Percentiles rank a stretch among this genome's conserved stretches.
These are phyloP conservation scores for Durio zibethinus DNA, from an alignment of 345 rosid genomes.

Conservation along the genomic window DNA sequence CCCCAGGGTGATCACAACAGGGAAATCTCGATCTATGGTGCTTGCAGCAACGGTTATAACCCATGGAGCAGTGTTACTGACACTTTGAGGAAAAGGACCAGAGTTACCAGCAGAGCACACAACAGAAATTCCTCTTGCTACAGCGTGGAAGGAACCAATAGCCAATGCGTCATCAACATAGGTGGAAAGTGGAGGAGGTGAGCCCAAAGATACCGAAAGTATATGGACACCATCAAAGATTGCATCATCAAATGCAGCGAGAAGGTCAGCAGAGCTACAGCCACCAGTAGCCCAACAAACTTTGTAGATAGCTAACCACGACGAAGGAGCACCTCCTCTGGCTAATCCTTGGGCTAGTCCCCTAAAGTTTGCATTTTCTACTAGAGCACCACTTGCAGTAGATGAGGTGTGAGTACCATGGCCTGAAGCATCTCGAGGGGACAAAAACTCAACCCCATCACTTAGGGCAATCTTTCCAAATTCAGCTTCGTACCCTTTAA, in stretches of 20 bases:
- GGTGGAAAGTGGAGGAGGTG: conserved; percentile 26
- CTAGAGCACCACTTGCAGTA: conserved; percentile 42
- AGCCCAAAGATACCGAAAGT: conserved; percentile 40
- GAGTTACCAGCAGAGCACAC: conserved; percentile 62
- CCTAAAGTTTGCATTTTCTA: conserved; percentile 36
- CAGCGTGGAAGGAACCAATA: conserved; percentile 56
- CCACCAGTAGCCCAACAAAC: conserved; percentile 42
- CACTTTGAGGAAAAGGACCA: conserved; percentile 44
- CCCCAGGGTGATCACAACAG: conserved; percentile 49
- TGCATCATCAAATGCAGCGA: conserved; percentile 49
- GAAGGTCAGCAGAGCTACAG: conserved; percentile 42
- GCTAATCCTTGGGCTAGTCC: conserved; percentile 50
- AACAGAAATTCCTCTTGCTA: conserved; percentile 48
- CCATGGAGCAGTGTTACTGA: conserved; percentile 62
- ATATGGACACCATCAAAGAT: conserved; percentile 43
- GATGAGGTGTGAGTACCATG: conserved; percentile 72
- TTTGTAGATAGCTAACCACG: conserved; percentile 45
- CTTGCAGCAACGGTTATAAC: conserved; percentile 64
- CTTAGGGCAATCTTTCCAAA: conserved; percentile 23
- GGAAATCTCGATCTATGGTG: conserved; percentile 63
- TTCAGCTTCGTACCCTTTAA: conserved; percentile 48
- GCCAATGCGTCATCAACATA: conserved; percentile 43
- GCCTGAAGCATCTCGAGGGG: conserved; percentile 57
- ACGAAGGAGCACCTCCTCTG: conserved; percentile 50
- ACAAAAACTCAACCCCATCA: conserved; percentile 37